Evolutionary conservation across 2,329 filamentous ascomycete species (phyloP).

Genomic region (Talaromyces albobiverticillius): DNA sequence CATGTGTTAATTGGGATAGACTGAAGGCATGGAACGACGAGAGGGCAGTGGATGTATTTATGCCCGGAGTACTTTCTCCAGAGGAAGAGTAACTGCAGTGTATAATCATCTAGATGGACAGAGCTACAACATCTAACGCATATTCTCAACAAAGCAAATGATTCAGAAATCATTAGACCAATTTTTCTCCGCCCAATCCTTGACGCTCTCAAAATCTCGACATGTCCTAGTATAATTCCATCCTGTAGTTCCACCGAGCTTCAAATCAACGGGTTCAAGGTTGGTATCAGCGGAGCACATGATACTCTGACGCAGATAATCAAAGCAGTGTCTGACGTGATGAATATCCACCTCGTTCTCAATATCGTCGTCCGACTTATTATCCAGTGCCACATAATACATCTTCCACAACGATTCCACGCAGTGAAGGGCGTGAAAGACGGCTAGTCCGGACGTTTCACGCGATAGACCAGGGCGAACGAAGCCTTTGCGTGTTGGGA

Average conservation of each 20-base stretch:
- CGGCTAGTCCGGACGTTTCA: background rate
- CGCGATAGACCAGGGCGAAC: conserved; percentile 5
- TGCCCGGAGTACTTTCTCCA: background rate
- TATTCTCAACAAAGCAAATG: no score
- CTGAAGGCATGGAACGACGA: background rate
- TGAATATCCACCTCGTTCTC: background rate
- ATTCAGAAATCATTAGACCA: no score
- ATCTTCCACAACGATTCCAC: background rate
- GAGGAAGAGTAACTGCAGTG: no score
- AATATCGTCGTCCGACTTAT: no score
- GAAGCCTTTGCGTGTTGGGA: background rate
- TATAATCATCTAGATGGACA: no score
- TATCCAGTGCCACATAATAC: no score
- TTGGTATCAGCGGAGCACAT: conserved; percentile 8
- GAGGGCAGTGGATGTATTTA: background rate
- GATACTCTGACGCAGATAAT: conserved; percentile 9
- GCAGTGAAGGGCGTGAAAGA: conserved; percentile 8
- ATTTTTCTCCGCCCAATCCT: background rate
- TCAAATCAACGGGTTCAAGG: background rate
- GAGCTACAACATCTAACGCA: no score
- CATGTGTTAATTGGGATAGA: background rate
- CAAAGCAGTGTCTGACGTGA: conserved; percentile 9
- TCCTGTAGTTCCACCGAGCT: background rate
- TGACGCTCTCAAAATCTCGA: background rate
- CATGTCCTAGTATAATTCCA: background rate